phyloP scores from a whole-genome alignment of 75 land plant genomes.

The Cupressus sempervirens region DNA sequence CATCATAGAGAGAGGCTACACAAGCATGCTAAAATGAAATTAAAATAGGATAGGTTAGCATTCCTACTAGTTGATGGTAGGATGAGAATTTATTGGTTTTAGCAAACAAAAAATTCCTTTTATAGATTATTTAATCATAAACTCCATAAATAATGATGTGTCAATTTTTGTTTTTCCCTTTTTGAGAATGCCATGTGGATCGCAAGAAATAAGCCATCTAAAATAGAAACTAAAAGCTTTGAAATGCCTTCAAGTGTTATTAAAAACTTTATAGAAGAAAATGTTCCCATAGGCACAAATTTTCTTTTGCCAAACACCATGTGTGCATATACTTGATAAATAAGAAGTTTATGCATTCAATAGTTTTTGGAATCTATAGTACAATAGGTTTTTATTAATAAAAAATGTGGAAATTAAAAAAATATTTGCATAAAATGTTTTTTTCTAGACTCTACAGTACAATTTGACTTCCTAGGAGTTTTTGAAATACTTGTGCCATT shows the following conservation, averaged over 20 bases:
- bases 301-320: conserved; percentile 29
- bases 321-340: conserved; percentile 40
- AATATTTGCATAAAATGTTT: no score
- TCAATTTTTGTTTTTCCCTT: conserved; percentile 21
- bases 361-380: conserved; percentile 27
- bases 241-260: conserved; percentile 42
- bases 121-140: neutral
- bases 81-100: neutral
- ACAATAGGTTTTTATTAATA: neutral
- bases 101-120: neutral
- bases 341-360: conserved; percentile 25
- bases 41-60: neutral
- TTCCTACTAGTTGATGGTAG: neutral
- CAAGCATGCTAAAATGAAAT: no score
- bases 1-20: no score
- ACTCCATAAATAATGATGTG: neutral
- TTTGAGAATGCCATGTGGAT: conserved; percentile 29
- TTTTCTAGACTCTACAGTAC: no score
- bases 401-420: neutral
- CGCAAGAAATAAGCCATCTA: conserved; percentile 40
- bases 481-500: no score
- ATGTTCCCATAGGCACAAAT: conserved; percentile 34
- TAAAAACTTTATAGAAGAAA: conserved; percentile 27
- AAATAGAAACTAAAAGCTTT: conserved; percentile 52
- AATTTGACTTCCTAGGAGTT: no score